phyloP scores from a whole-genome alignment of 2,329 filamentous ascomycete genomes.

The Penicillium brevicompactum region DNA sequence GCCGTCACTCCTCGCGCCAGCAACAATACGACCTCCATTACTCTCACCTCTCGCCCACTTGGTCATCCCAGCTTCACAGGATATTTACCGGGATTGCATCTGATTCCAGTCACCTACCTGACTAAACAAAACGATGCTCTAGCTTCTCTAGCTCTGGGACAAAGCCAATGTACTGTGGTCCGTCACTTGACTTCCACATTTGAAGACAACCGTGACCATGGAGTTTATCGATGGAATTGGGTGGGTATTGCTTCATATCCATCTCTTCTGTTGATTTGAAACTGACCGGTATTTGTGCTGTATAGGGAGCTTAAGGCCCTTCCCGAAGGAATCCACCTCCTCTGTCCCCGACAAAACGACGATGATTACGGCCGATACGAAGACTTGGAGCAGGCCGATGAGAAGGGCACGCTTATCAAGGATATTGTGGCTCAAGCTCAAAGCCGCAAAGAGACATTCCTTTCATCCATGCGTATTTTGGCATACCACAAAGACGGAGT shows the following conservation, averaged over 20 bases:
- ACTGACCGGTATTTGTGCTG: slow-evolving; percentile 12
- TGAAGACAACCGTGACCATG: slow-evolving; percentile 26
- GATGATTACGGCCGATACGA: slow-evolving; percentile 68
- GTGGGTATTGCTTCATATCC: slow-evolving; percentile 29
- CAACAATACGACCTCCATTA: background rate
- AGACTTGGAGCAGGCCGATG: slow-evolving; percentile 52
- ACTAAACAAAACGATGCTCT: slow-evolving; percentile 1
- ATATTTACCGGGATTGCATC: background rate
- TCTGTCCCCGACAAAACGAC: slow-evolving; percentile 66
- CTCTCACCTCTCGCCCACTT: background rate
- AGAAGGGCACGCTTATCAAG: slow-evolving; percentile 42
- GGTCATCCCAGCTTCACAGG: background rate
- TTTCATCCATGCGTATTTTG: slow-evolving; percentile 69
- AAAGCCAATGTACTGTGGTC: slow-evolving; percentile 21
- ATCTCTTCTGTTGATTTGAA: background rate
- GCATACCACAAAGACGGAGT: slow-evolving; percentile 65
- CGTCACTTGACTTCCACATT: slow-evolving; percentile 8
- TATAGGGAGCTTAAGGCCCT: slow-evolving; percentile 47
- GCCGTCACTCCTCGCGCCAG: background rate
- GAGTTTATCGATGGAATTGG: slow-evolving; percentile 47
- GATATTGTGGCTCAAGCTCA: slow-evolving; percentile 58
- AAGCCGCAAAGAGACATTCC: slow-evolving; percentile 62
- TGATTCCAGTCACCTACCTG: background rate
- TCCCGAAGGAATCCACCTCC: slow-evolving; percentile 59
- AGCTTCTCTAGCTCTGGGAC: slow-evolving; percentile 1